Percentiles rank a stretch among this genome's conserved stretches.
These are phyloP conservation scores for Cryptococcus neoformans DNA, from an alignment of 1,284 basidiomycete species.

Conservation along the genomic window DNA sequence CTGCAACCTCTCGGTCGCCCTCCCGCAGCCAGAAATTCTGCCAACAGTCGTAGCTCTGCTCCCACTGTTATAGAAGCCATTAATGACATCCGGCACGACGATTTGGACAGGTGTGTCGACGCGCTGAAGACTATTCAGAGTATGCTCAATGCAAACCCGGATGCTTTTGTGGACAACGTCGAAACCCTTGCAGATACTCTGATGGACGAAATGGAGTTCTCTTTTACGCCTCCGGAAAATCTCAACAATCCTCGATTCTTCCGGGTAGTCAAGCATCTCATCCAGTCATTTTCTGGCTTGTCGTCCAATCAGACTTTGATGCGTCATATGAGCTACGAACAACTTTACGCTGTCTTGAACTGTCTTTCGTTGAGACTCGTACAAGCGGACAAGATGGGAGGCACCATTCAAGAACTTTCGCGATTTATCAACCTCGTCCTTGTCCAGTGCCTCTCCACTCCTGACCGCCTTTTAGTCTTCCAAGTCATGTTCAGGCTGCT, in stretches of 20 bases:
- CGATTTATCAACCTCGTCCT: slow-evolving; percentile 99
- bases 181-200: slow-evolving; percentile 78
- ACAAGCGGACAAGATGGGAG: slow-evolving; percentile 65
- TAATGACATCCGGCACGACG: slow-evolving; percentile 54
- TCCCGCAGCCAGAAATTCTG: slow-evolving; percentile 1
- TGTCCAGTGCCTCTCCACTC: slow-evolving; percentile 85
- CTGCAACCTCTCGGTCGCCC: slow-evolving; percentile 23
- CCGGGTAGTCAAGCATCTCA: slow-evolving; percentile 90
- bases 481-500: slow-evolving; percentile 76
- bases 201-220: slow-evolving; percentile 79
- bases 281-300: slow-evolving; percentile 62
- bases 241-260: slow-evolving; percentile 73
- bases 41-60: neutral
- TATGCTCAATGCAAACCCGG: slow-evolving; percentile 68
- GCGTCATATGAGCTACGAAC: slow-evolving; percentile 24
- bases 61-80: slow-evolving; percentile 24
- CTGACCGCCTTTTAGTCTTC: slow-evolving; percentile 87
- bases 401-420: slow-evolving; percentile 78
- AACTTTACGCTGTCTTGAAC: slow-evolving; percentile 60
- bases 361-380: slow-evolving; percentile 85
- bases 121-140: slow-evolving; percentile 88
- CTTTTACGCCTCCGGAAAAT: slow-evolving; percentile 75
- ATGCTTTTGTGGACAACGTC: slow-evolving; percentile 50
- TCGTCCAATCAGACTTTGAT: slow-evolving; percentile 31
- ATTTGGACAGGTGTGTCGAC: slow-evolving; percentile 81